Percentiles rank a stretch among this genome's conserved stretches.
phyloP scores from a whole-genome alignment of 1,284 basidiomycete genomes.

The Salmacisia buchloeana region DNA sequence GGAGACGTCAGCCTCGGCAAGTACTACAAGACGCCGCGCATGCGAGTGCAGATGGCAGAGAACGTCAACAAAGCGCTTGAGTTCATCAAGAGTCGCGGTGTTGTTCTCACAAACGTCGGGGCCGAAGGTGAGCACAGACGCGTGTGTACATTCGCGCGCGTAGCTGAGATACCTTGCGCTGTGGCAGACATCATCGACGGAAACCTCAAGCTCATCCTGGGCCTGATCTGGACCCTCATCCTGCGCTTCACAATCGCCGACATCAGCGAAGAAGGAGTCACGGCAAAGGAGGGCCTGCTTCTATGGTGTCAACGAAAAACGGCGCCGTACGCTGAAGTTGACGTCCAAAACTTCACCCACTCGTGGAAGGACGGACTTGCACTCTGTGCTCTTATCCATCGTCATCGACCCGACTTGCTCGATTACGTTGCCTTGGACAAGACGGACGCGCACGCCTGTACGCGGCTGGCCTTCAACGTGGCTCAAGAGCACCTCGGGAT shows the following conservation, averaged over 20 bases:
- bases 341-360: conserved; percentile 85
- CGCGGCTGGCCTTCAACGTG: conserved; percentile 21
- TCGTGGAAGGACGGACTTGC: conserved; percentile 94
- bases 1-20: conserved; percentile 76
- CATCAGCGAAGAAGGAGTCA: conserved; percentile 95
- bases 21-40: conserved; percentile 81
- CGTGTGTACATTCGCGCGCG: neutral
- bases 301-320: conserved; percentile 98
- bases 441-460: conserved; percentile 57
- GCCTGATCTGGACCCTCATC: conserved; percentile 98
- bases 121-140: conserved; percentile 66
- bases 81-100: conserved; percentile 87
- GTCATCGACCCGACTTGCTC: conserved; percentile 87
- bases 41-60: conserved; percentile 94
- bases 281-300: conserved; percentile 85
- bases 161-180: neutral
- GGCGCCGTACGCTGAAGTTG: conserved; percentile 78
- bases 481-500: conserved; percentile 24
- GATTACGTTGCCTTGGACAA: conserved; percentile 70
- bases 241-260: conserved; percentile 85
- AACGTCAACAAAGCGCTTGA: conserved; percentile 94
- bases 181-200: conserved; percentile 90
- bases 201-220: conserved; percentile 91
- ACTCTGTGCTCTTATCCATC: conserved; percentile 91
- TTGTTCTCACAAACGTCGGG: conserved; percentile 95